phyloP scores from a whole-genome alignment of 305 asterid genomes.

The Rubia occidens region DNA sequence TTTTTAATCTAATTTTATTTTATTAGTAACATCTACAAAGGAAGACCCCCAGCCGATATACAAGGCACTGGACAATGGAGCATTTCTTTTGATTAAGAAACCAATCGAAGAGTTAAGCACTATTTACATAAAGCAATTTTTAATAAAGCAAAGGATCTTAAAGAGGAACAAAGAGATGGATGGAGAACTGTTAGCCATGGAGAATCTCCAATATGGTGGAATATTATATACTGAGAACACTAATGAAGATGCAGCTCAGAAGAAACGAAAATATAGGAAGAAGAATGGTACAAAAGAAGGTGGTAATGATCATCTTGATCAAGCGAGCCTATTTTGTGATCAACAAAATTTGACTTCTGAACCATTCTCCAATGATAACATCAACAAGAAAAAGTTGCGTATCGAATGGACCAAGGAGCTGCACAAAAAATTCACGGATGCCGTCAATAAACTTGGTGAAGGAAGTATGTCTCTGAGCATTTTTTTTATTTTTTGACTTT shows the following conservation, averaged over 20 bases:
- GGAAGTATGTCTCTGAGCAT: background rate
- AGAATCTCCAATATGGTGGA: background rate
- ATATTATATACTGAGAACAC: background rate
- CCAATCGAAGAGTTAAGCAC: background rate
- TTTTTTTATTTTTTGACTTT: background rate
- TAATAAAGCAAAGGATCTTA: background rate
- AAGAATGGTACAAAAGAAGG: background rate
- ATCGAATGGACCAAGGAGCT: conserved; percentile 1
- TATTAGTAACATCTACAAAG: background rate
- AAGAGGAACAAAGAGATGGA: background rate
- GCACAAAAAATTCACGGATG: background rate
- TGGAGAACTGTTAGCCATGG: background rate
- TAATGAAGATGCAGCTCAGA: background rate
- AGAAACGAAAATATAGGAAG: background rate
- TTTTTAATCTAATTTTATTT: no score
- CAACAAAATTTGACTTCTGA: background rate
- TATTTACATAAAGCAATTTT: background rate
- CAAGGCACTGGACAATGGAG: background rate
- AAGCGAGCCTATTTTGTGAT: no score
- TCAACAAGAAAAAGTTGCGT: background rate
- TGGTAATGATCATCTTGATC: background rate
- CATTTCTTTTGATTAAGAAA: background rate
- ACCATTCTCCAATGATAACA: background rate
- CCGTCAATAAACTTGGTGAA: background rate
- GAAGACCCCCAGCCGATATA: background rate